Percentiles rank a stretch among this genome's conserved stretches.
Evolutionary conservation across 139 green algal species (phyloP).

Genomic region (Coccomyxa sp.): DNA sequence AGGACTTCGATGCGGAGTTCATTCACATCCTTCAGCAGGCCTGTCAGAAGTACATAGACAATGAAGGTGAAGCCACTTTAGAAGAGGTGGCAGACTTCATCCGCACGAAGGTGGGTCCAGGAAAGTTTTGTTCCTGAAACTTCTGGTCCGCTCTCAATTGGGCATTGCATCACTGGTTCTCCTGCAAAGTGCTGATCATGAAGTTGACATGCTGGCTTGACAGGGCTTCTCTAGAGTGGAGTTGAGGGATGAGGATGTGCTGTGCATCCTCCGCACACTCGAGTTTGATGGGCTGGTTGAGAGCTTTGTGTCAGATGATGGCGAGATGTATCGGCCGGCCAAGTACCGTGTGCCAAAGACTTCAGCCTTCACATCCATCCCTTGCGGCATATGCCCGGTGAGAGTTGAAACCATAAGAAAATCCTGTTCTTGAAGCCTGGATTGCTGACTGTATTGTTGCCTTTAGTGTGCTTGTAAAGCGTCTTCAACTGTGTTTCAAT

Average conservation of each 20-base stretch:
- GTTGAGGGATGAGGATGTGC: conserved; percentile 66
- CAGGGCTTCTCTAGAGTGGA: conserved; percentile 40
- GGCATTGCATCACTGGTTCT: not conserved
- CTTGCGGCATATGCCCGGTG: conserved; percentile 84
- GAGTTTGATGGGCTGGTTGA: conserved; percentile 75
- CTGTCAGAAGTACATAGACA: conserved; percentile 55
- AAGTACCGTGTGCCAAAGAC: not conserved
- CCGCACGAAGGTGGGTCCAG: conserved; percentile 30
- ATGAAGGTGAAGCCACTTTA: conserved; percentile 43
- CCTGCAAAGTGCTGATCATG: not conserved
- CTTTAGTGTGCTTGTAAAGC: not conserved
- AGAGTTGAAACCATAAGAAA: not conserved
- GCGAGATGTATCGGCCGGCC: conserved; percentile 3
- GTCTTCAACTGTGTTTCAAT: not conserved
- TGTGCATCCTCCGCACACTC: conserved; percentile 67
- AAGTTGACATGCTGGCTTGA: not conserved
- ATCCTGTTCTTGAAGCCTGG: too few relatives aligned
- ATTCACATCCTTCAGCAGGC: conserved; percentile 66
- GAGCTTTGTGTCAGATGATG: conserved; percentile 37
- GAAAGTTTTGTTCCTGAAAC: too few relatives aligned
- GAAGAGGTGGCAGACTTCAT: conserved; percentile 56
- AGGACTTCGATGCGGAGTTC: conserved; percentile 87
- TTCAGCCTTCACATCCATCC: conserved; percentile 64
- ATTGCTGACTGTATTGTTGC: not conserved
- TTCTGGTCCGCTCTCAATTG: not conserved